phyloP scores from a whole-genome alignment of 2,329 filamentous ascomycete genomes.

The Pyricularia grisea region DNA sequence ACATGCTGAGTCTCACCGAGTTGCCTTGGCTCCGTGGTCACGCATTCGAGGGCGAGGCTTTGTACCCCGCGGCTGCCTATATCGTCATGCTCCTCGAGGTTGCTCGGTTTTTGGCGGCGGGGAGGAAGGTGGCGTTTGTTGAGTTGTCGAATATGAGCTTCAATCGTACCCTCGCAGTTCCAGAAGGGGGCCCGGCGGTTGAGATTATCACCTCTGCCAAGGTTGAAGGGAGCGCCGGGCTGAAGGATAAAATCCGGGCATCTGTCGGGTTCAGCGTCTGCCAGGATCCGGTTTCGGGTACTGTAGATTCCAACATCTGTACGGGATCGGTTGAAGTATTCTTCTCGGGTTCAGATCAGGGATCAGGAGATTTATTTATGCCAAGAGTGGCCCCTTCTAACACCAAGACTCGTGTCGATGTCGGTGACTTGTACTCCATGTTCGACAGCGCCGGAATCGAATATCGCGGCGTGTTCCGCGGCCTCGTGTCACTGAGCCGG shows the following conservation, averaged over 20 bases:
- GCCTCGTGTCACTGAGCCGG: not conserved
- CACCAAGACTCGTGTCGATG: not conserved
- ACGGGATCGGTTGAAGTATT: not conserved
- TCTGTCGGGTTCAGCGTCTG: not conserved
- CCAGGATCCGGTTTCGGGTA: not conserved
- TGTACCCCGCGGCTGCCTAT: slow-evolving; percentile 23
- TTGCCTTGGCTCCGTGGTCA: slow-evolving; percentile 30
- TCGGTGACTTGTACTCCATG: not conserved
- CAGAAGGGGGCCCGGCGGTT: not conserved
- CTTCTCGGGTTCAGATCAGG: not conserved
- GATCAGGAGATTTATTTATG: not conserved
- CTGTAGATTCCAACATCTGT: not conserved
- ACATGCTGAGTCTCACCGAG: slow-evolving; percentile 14
- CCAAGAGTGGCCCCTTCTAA: not conserved
- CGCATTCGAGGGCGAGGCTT: slow-evolving; percentile 18
- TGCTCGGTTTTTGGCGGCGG: not conserved
- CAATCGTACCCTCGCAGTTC: not conserved
- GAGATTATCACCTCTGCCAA: not conserved
- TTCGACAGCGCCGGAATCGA: not conserved
- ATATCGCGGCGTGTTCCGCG: not conserved
- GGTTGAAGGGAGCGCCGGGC: not conserved
- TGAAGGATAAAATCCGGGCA: not conserved
- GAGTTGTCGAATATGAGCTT: not conserved
- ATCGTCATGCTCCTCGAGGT: slow-evolving; percentile 3
- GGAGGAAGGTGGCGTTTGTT: not conserved